Base-by-base conservation (phyloP, 2,329 filamentous ascomycete species). In the Cadophora gregata region DNA sequence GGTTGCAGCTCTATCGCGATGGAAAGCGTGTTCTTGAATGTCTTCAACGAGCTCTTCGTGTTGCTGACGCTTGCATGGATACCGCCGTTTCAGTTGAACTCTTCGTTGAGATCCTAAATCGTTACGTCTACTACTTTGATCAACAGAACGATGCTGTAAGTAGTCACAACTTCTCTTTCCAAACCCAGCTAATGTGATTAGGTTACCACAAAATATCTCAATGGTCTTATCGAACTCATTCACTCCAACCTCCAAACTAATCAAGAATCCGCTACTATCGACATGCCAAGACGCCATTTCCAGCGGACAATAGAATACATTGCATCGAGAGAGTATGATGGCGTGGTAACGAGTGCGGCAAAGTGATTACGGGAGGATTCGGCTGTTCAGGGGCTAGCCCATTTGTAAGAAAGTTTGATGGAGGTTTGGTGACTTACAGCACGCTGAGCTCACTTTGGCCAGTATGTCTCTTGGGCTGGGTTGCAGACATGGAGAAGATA, bases 71-170 rank as follows among this genome's bases (percentile, higher is more conserved):
- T 7, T 99, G 96, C 81, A 99, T 99, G 96, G 96, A 99, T 80
- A 96, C 94, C 8, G 93, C 93, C 7, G 93, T 97, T 4, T 97
- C 93, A 2, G 96, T 99, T 56, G 96, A 99, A 80, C 86, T 99
- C 59, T 99, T 99, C 80, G 95, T 99, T 65, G 96, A 99, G 81
- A 99, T 99, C 70, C 83, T 99, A 64, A 97, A 99, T 79, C 89
- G 96, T 79, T 99, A 99, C 78, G 94, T 98, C 62, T 99, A 99
- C 80, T 99, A 98, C 82, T 99, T 97, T 81, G 96, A 99, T 79
- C 95, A 99, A 79, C 93, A 97, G 78, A 99, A 99, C 80, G 96
- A 99, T 81, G 94, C 94, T 72, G 96, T 87, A 79, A 80, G 85
- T 79, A 7, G 10, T 67, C 14, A n/a, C 12, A 50, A 19, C 1